phyloP scores from a whole-genome alignment of 108 stramenopile genomes.

The Chaetoceros muelleri region DNA sequence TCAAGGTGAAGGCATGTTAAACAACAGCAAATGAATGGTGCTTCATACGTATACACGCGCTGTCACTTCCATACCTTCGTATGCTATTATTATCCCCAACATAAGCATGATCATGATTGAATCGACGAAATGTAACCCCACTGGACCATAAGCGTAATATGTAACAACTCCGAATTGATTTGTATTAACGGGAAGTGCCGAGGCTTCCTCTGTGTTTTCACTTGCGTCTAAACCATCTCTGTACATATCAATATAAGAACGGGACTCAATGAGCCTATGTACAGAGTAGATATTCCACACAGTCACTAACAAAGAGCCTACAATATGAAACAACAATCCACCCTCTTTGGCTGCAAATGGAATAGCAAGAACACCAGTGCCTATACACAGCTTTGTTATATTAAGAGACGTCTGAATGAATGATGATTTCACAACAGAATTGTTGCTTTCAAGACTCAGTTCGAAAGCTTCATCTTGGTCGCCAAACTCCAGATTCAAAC shows the following conservation, averaged over 20 bases:
- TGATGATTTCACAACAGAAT: neutral
- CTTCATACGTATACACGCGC: too few relatives aligned
- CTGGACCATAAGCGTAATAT: constrained; percentile 52
- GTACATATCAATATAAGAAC: constrained; percentile 21
- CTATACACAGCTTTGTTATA: constrained; percentile 37
- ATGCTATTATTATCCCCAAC: constrained; percentile 51
- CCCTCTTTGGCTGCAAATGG: constrained; percentile 69
- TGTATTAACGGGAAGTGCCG: constrained; percentile 38
- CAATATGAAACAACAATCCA: constrained; percentile 38
- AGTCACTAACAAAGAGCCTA: constrained; percentile 41
- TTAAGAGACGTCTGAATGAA: constrained; percentile 5
- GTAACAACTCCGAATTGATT: constrained; percentile 45
- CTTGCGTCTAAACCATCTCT: neutral
- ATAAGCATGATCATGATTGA: constrained; percentile 44
- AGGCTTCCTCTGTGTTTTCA: constrained; percentile 1
- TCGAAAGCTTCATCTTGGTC: too few relatives aligned
- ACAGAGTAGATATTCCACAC: constrained; percentile 64
- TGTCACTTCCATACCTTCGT: constrained; percentile 21
- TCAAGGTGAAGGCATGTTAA: too few relatives aligned
- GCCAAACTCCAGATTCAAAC: too few relatives aligned
- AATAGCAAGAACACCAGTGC: constrained; percentile 64
- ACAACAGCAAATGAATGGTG: too few relatives aligned
- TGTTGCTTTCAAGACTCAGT: too few relatives aligned
- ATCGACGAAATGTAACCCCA: constrained; percentile 44
- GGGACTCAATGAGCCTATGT: constrained; percentile 26